These are phyloP conservation scores for Suillus americanus DNA, from an alignment of 768 basidiomycete genomes.

Conservation along the genomic window DNA sequence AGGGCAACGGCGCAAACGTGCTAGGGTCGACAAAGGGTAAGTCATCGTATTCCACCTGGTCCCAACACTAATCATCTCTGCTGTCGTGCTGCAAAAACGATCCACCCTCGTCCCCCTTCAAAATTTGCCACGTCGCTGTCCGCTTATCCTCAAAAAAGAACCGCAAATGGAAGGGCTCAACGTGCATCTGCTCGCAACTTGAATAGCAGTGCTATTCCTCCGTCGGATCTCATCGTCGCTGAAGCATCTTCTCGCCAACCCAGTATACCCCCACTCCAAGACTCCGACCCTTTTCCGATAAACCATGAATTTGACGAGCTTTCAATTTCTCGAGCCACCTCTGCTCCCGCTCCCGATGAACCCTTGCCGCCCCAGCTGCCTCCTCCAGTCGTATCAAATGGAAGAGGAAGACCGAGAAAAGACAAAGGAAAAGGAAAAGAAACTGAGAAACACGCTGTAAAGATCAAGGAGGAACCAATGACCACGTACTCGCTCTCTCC, in stretches of 20 bases:
- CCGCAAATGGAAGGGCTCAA: slow-evolving; percentile 66
- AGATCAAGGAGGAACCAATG: slow-evolving; percentile 47
- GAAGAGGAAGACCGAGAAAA: slow-evolving; percentile 31
- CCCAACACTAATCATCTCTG: slow-evolving; percentile 13
- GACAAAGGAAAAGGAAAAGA: slow-evolving; percentile 53
- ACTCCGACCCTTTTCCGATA: slow-evolving; percentile 52
- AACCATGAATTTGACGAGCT: slow-evolving; percentile 59
- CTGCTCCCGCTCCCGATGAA: slow-evolving; percentile 36
- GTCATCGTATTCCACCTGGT: slow-evolving; percentile 32
- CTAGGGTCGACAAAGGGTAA: slow-evolving; percentile 73
- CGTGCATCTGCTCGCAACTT: slow-evolving; percentile 69
- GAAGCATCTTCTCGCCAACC: slow-evolving; percentile 40
- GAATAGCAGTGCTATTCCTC: slow-evolving; percentile 38
- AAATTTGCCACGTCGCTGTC: slow-evolving; percentile 13
- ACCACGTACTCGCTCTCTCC: slow-evolving; percentile 35
- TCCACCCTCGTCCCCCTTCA: slow-evolving; percentile 27
- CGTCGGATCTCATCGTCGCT: slow-evolving; percentile 39
- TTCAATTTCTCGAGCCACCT: slow-evolving; percentile 63
- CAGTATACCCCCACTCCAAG: slow-evolving; percentile 42
- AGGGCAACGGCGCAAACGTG: slow-evolving; percentile 69
- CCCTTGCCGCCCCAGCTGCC: slow-evolving; percentile 8
- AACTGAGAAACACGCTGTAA: slow-evolving; percentile 31
- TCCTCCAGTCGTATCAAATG: slow-evolving; percentile 12
- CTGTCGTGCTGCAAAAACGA: slow-evolving; percentile 17
- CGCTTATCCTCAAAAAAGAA: slow-evolving; percentile 35